Base-by-base conservation (phyloP, 139 green algal genomes). In the Coccomyxa sp. region DNA sequence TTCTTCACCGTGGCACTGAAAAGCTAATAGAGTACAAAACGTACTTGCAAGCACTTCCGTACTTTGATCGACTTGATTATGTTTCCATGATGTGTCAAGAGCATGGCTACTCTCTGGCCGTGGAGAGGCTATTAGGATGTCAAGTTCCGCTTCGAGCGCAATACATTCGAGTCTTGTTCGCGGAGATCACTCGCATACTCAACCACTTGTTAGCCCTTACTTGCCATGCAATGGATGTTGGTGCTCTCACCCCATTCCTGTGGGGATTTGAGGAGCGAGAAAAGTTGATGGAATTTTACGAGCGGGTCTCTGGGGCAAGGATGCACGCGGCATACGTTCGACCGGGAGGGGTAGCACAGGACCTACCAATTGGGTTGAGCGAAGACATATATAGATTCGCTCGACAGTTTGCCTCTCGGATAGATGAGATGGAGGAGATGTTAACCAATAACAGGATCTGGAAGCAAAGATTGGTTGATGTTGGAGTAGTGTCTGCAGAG, bases 1-100 rank as follows among this genome's bases (percentile, higher is more conserved):
- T 97, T 70, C 85, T 97, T 74, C 91, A 97, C 69, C 85, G 92
- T 39, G 92, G 92, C 39, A 97, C 92, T 29, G 92, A 97, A 83
- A 97, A 95, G 85, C 83, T 97, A 44, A 92, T 95, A 78, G 92
- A 97, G 87, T 95, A 97, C 80, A 97, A 97, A 87, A 97, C 91
- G 24, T 95, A 94, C 74, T 54, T 85, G 40, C 90, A 97, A 89
- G 93, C 85, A 1, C 81, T 97, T 35, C 91, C 91, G n/a, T 97
- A 97, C 84, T 96, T 97, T 87, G 93, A 97, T 79, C 87, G 91
- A 74, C 83, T 97, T 70, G 93, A 97, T 84, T 97, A 97, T 78
- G 91, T 95, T 70, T 95, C 90, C 37, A 95, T 95, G 90, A 96
- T 96, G 92, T 93, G 87, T 82, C 93, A 95, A 86, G 93, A 97